A percentile compares a stretch with the other conserved stretches of the same genome.
phyloP scores from a whole-genome alignment of 176 grass and related monocot genomes.

The Avena eriantha region DNA sequence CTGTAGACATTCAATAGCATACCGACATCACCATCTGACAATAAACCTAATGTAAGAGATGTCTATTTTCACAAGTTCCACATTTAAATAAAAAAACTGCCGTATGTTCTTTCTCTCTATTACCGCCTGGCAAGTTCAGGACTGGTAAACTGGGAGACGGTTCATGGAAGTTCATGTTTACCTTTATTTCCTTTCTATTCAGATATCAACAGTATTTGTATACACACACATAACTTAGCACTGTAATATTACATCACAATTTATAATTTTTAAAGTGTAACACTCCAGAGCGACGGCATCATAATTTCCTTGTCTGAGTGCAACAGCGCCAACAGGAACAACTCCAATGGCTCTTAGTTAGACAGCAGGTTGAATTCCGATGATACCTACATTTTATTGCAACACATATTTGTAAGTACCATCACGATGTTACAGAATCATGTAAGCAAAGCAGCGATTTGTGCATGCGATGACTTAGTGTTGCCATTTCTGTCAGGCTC shows the following conservation, averaged over 20 bases:
- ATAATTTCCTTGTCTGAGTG: slow-evolving; percentile 22
- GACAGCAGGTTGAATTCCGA: slow-evolving; percentile 64
- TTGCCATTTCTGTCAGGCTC: background rate
- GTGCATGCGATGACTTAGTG: background rate
- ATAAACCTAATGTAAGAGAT: background rate
- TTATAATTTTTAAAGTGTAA: background rate
- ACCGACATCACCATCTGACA: background rate
- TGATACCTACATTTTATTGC: slow-evolving; percentile 54
- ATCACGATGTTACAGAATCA: background rate
- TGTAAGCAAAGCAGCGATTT: background rate
- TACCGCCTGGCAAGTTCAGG: background rate
- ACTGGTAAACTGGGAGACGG: background rate
- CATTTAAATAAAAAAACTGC: background rate
- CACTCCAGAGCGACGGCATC: background rate
- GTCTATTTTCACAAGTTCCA: background rate
- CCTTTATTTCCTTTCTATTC: background rate
- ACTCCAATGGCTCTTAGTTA: slow-evolving; percentile 17
- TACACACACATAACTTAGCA: slow-evolving; percentile 36
- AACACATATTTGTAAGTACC: background rate
- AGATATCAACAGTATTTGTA: slow-evolving; percentile 9
- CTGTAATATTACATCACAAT: background rate
- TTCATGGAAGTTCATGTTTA: background rate
- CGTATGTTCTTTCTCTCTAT: background rate
- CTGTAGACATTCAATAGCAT: background rate
- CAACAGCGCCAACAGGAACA: background rate